Base-by-base conservation (phyloP, 106 monocot species). In the Ottelia alismoides region DNA sequence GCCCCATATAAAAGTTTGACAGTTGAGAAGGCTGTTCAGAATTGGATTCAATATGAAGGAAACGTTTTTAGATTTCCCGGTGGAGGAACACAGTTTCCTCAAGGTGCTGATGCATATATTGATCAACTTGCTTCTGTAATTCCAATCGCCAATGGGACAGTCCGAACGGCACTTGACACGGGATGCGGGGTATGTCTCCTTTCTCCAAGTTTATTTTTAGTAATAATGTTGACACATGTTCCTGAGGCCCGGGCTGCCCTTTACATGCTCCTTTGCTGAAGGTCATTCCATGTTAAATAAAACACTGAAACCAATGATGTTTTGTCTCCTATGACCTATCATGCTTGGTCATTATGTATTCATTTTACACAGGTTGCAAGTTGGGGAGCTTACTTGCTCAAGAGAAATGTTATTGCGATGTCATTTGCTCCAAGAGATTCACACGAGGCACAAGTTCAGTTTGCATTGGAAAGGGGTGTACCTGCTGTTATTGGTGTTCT, bases 341-440 rank as follows among this genome's bases (percentile, higher is more conserved):
- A 27, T 19, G 30, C 11, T 14, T 17, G 12, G 9, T 30, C 14
- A 23, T 29, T 19, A 26, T 7, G 1, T 32, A 21, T 60, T 51
- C 7, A 30, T 45, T 26, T 45, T 20, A 65, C 28, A 25, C 28
- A 67, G 67, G 67, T 67, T 25, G 67, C 67, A 31, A 58, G 57
- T 32, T 67, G 67, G 67, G 67, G 67, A 4, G 67, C 67, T n/a
- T 67, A 67, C 31, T 48, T 67, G 30, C 43, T 67, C 20, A 58
- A 67, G 31, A 48, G 58, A 25, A 67, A 67, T 57, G 67, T 67
- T 9, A 16, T 67, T 9, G 32, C 67, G 20, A 67, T 65, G 65
- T 65, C 65, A 19, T 65, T 65, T 65, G 65, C 65, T 11, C 65
- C 65, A 55, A 55, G 65, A 29, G 67, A 67, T 58, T 67, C 67